Evolutionary conservation across 768 basidiomycete genomes (phyloP).

Genomic region (Trametopsis cervina): DNA sequence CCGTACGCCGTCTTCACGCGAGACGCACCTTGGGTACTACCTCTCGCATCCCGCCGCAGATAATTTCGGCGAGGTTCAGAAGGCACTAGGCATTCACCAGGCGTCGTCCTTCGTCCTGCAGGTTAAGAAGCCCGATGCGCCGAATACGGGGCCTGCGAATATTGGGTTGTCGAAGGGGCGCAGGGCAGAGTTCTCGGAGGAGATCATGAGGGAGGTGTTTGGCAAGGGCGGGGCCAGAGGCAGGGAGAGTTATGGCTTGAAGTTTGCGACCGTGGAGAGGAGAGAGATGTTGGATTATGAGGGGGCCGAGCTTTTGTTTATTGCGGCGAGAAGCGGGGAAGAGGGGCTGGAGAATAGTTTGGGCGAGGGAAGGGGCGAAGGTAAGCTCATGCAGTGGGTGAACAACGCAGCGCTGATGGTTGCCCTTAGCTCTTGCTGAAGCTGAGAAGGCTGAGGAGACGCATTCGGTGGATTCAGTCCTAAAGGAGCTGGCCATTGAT

Average conservation of each 20-base stretch:
- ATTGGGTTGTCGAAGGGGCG: slow-evolving; percentile 24
- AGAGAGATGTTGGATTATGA: slow-evolving; percentile 47
- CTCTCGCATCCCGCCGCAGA: slow-evolving; percentile 42
- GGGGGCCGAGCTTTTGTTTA: slow-evolving; percentile 47
- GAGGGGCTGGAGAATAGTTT: slow-evolving; percentile 42
- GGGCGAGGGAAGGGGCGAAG: slow-evolving; percentile 45
- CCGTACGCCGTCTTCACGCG: slow-evolving; percentile 35
- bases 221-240: slow-evolving; percentile 36
- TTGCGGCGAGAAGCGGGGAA: slow-evolving; percentile 43
- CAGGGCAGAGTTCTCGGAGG: slow-evolving; percentile 38
- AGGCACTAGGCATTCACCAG: slow-evolving; percentile 43
- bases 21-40: slow-evolving; percentile 52
- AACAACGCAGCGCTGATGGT: neutral
- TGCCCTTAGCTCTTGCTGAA: slow-evolving; percentile 30
- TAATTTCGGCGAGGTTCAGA: slow-evolving; percentile 47
- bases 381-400: slow-evolving; percentile 22
- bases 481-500: slow-evolving; percentile 41
- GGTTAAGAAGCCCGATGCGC: slow-evolving; percentile 53
- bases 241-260: slow-evolving; percentile 38
- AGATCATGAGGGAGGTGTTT: slow-evolving; percentile 43
- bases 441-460: slow-evolving; percentile 33
- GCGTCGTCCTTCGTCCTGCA: slow-evolving; percentile 52
- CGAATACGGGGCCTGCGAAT: slow-evolving; percentile 27
- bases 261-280: slow-evolving; percentile 45
- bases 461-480: slow-evolving; percentile 33